A percentile compares a stretch with the other conserved stretches of the same genome.
Evolutionary conservation across 1,284 basidiomycete genomes (phyloP).

Genomic region (Ceratobasidium sp.): DNA sequence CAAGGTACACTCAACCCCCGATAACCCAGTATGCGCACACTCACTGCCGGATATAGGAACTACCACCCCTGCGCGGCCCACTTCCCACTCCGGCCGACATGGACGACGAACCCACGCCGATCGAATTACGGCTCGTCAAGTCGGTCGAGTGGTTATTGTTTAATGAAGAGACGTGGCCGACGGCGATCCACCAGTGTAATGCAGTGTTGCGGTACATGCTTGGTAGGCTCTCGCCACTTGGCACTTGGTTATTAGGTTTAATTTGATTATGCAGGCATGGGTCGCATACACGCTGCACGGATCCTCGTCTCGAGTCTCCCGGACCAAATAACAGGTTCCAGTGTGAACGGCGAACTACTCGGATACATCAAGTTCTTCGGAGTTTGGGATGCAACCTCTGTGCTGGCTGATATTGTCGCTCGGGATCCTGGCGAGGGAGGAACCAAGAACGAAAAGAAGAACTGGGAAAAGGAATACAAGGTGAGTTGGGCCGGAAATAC

Average conservation of each 20-base stretch:
- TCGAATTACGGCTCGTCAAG: slow-evolving; percentile 75
- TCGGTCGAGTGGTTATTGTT: slow-evolving; percentile 95
- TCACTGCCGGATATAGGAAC: slow-evolving; percentile 36
- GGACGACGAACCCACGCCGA: slow-evolving; percentile 46
- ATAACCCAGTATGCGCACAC: background rate
- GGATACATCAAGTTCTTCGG: slow-evolving; percentile 63
- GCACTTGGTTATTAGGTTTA: slow-evolving; percentile 29
- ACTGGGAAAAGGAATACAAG: slow-evolving; percentile 69
- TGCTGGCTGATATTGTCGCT: slow-evolving; percentile 58
- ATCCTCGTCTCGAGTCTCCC: slow-evolving; percentile 71
- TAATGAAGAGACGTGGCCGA: slow-evolving; percentile 70
- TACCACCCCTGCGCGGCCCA: slow-evolving; percentile 66
- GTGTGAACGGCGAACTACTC: background rate
- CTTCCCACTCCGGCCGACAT: slow-evolving; percentile 45
- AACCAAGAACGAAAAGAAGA: slow-evolving; percentile 54
- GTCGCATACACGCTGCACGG: slow-evolving; percentile 74
- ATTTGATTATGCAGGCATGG: slow-evolving; percentile 62
- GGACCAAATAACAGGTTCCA: background rate
- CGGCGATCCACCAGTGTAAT: slow-evolving; percentile 83
- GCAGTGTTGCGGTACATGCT: slow-evolving; percentile 87
- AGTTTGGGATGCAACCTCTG: slow-evolving; percentile 68
- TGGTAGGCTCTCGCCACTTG: slow-evolving; percentile 56
- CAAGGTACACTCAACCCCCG: background rate
- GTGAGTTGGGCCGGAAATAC: no score
- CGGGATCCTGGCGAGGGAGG: slow-evolving; percentile 58